Evolutionary conservation across 2,329 filamentous ascomycete species (phyloP), one percentile per base, ranked within the genome.

Genomic region (Cytospora piceae): DNA sequence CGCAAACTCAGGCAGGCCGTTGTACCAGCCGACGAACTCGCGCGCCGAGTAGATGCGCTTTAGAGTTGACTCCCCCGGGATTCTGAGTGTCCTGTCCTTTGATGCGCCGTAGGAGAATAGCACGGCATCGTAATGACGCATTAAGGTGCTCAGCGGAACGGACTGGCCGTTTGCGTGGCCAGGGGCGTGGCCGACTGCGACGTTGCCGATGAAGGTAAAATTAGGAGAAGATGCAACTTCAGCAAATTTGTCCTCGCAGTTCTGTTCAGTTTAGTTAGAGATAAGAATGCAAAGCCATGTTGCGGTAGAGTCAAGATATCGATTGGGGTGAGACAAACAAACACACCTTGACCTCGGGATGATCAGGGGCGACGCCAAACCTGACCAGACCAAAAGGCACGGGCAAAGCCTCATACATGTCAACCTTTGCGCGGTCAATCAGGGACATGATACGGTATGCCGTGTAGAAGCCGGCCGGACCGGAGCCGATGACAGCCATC

Each of bases 1-100:
- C 24, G 90, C 85, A 74, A 91, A 91, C 71, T 96, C 91, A 0
- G 95, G 95, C 3, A 97, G 83, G 3, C 95, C 95, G 76, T 99
- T 99, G 77, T 99, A 99, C 95, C 95, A 99, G 22, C 94, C 95
- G 1, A 99, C 95, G 75, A 98, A 97, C 49, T 93, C 90, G 32
- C 95, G 87, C 2, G 95, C 95, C 9, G 94, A 97, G 74, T 93
- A 90, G 22, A 98, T 87, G 3, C 92, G 92, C 31, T 83, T 81
- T 8, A 95, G 79, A 7, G 78, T 76, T 4, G 89, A 84, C 73
- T 99, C 95, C 11, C 94, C 94, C 0, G 90, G 88, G 42, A 99
- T 88, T 0, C 87, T 89, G 0, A 99, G 82, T 63, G 85, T 87
- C 69, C 88, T 89, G 75, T 99, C 95, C 74, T 91, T 86, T 0